Evolutionary conservation across 768 basidiomycete species (phyloP), one percentile per base, ranked within the genome.

Genomic region (Mycena crocata): DNA sequence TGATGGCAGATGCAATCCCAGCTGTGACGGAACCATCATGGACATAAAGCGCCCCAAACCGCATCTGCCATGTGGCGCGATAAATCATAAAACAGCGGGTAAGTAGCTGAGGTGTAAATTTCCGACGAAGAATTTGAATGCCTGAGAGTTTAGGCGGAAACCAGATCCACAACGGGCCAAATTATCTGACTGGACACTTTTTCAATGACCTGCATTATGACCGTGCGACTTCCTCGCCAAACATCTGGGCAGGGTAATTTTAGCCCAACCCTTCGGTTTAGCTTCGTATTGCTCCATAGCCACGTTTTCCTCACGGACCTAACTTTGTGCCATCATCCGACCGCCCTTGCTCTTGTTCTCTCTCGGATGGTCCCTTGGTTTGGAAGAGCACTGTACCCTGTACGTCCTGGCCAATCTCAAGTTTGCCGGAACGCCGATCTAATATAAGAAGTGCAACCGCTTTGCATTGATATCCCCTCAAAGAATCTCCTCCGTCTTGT

Each of bases 301-400:
- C 66, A 67, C 66, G 66, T 63, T 67, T n/a, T 62, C 60, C 54
- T 67, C 66, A 19, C 66, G 61, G 66, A 50, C 48, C 10, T 51
- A 67, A 67, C 44, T 14, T 57, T 45, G 35, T 50, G 45, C 64
- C 64, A 70, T 70, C 68, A 70, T 15, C 31, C 48, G 51, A 37
- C 52, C n/a, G 37, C 28, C 59, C 51, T 62, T 57, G 40, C n/a
- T 58, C 31, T 69, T 68, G 68, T 65, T 70, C 65, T 56, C 57
- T 60, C 57, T 63, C 46, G 61, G 69, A 60, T 64, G 40, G 51
- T 67, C 57, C 65, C 57, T 66, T 62, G 56, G n/a, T 39, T 37
- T 40, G n/a, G 28, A 46, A 63, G 63, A 63, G 68, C 68, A 26
- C 68, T 63, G 69, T 54, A 49, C 28, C 26, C 28, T 44, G 46